Conservation (phyloP, 208 protist genomes). For the Novymonas esmeraldas region DNA sequence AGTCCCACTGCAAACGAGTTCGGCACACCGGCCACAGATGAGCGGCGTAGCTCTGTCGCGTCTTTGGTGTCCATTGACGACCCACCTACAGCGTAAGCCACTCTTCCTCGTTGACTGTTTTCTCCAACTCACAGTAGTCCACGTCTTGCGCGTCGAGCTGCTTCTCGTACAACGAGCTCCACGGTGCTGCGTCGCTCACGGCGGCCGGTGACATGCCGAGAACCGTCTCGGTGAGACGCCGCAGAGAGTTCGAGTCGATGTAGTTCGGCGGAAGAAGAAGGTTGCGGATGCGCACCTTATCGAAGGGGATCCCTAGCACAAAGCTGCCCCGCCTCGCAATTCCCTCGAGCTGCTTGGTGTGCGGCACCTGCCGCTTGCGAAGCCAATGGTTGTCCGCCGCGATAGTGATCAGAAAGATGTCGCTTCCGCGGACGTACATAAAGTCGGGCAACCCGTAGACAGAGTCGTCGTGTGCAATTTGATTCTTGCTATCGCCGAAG, state of each 20-base stretch:
- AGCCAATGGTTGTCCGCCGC: slow-evolving; percentile 85
- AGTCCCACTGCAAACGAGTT: background rate
- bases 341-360: slow-evolving; percentile 84
- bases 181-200: slow-evolving; percentile 39
- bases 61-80: no score
- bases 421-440: slow-evolving; percentile 61
- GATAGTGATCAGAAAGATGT: slow-evolving; percentile 83
- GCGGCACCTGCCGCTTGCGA: slow-evolving; percentile 79
- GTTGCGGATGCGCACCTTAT: slow-evolving; percentile 71
- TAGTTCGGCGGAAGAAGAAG: slow-evolving; percentile 79
- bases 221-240: slow-evolving; percentile 59
- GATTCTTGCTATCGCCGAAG: slow-evolving; percentile 61
- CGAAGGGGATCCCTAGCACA: slow-evolving; percentile 76
- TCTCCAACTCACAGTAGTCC: slow-evolving; percentile 73
- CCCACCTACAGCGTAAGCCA: slow-evolving; percentile 73
- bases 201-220: slow-evolving; percentile 24
- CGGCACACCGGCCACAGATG: no score
- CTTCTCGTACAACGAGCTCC: slow-evolving; percentile 72
- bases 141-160: slow-evolving; percentile 73
- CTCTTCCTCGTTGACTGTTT: slow-evolving; percentile 74
- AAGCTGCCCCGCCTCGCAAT: slow-evolving; percentile 79
- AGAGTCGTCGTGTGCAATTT: slow-evolving; percentile 61
- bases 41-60: no score
- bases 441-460: slow-evolving; percentile 82
- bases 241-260: slow-evolving; percentile 68